Evolutionary conservation across 2,329 filamentous ascomycete species (phyloP), one percentile per base, ranked within the genome.

Genomic region (Fusarium torulosum): DNA sequence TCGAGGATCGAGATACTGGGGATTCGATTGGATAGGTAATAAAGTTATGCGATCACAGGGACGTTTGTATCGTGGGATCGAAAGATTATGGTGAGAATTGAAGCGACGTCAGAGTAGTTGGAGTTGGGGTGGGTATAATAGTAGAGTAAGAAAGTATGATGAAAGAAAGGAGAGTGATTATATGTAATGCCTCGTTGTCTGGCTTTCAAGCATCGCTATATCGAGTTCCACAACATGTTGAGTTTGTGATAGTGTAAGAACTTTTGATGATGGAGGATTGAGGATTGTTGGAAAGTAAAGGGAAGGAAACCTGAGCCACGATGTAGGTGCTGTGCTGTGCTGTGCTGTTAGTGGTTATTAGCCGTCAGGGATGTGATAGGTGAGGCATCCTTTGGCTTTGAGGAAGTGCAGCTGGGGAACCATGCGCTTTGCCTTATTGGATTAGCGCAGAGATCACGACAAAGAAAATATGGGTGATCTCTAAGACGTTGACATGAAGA

Each of bases 281-380:
- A 29, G 27, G 10, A 29, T 29, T 29, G 27, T 29, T 58, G 33
- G 14, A 52, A 63, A 47, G 57, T 40, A 20, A 44, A 52, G 23
- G 23, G 31, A 51, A 46, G 31, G 35, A 37, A 43, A 20, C 54
- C 52, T 42, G 47, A 58, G 60, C 42, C 55, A 69, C 65, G 60
- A 62, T 52, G 60, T 62, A n/a, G 27, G 27, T 29, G 27, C 27
- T 29, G 6, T 29, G 27, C 35, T n/a, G 27, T 29, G 27, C 27
- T 29, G 6, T 29, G 27, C 35, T n/a, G 17, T 37, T 37, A 37
- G 35, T 37, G 35, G 35, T 19, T n/a, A 37, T 37, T 19, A 66
- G 51, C 27, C 45, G 46, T 53, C 51, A 41, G 23, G 51, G 33
- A 51, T 53, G 47, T 68, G 56, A 66, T 68, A 57, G 65, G 52